Evolutionary conservation across 2,329 filamentous ascomycete genomes (phyloP), one percentile per base, ranked within the genome.

Genomic region (Purpureocillium takamizusanense): DNA sequence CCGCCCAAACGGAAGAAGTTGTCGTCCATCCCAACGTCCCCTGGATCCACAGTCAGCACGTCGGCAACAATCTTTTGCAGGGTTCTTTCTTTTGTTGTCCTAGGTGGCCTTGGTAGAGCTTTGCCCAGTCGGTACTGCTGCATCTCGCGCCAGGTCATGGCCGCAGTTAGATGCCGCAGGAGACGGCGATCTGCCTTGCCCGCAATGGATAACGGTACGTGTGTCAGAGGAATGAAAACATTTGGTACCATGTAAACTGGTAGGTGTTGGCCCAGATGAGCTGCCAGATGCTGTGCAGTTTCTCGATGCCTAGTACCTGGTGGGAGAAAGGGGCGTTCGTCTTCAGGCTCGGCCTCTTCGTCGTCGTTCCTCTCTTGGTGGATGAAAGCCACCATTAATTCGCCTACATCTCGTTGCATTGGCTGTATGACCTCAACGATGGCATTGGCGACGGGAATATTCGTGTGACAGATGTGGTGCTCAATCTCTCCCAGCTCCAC

Each of bases 401-500:
- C 36, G 3, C 11, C 33, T n/a, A n/a, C 25, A 8, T 32, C 27
- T 13, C 33, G 28, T 7, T 38, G 16, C 17, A 4, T 10, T 10
- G 36, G 32, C n/a, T 15, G 8, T 10, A 42, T 23, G 2, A 39
- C 36, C 15, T 42, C 40, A 16, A 31, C 37, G 6, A 39, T 23
- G n/a, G 36, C 40, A 15, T 42, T 33, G 6, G 16, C 12, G 2
- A 37, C 18, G 4, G n/a, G 29, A 8, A 21, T 6, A 18, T 23
- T 33, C 8, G 14, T 12, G 8, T 36, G 32, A 7, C 17, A 36
- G 12, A 49, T 37, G 18, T 43, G 37, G 25, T 44, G 33, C 27
- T 57, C 54, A 4, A 59, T 42, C 14, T 60, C 59, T 0, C 45
- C 51, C 4, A 74, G 60, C 53, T 74, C 79, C 31, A 77, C 62